Evolutionary conservation across 2,329 filamentous ascomycete species (phyloP), one percentile per base, ranked within the genome.

Genomic region (Alternaria arbusti): DNA sequence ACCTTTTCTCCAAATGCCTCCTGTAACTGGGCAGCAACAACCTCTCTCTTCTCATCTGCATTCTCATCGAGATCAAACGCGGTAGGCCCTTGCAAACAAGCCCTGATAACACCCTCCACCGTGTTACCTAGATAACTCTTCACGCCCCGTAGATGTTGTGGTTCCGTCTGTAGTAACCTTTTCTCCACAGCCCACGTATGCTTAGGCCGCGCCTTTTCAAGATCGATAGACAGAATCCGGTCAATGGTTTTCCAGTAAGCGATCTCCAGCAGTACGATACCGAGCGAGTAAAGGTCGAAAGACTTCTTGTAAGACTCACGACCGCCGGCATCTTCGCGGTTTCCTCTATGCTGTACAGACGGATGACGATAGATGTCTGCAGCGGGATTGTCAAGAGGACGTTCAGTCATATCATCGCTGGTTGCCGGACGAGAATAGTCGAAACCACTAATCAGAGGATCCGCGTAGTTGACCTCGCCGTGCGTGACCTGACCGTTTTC

Each of bases 291-390:
- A 8, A 87, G 75, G 59, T 88, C 86, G 63, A 83, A 86, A 36
- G 79, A 80, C 67, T 86, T 86, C 67, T 82, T 82, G 59, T 81
- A 86, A 1, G 63, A 66, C 10, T 63, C 61, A 2, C 59, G 52
- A 12, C 60, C 59, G 6, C 70, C 62, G 3, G 56, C 15, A 10
- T 64, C 59, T 44, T 76, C 74, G 50, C 73, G 74, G 5, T 79
- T 76, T 0, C 75, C 76, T 44, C 76, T 78, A 10, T 79, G 69
- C 64, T 84, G 83, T 2, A 81, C 76, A 8, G 67, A 65, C 0
- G 84, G 85, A 59, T 87, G 85, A 0, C 84, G 81, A 70, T 87
- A 88, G 6, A 87, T 69, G 57, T 86, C 84, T 55, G 83, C 78
- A 30, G 80, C 79, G 1, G 79, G 78, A 13, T 85, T 80, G 57